Evolutionary conservation across 495 filamentous ascomycete genomes (phyloP).

Genomic region (Glonium stellatum): DNA sequence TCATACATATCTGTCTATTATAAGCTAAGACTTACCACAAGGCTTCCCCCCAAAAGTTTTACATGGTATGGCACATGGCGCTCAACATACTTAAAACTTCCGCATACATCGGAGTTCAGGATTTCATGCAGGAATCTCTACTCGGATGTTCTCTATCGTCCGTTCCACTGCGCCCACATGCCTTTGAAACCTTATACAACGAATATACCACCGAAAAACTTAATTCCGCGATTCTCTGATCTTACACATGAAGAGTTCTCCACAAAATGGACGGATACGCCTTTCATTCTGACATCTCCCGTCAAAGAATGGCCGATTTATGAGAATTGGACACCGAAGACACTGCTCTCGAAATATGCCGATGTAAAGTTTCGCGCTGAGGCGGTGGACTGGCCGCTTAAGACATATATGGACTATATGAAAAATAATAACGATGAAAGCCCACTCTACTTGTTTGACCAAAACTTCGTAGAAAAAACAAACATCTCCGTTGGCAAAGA

Average conservation of each 20-base stretch:
- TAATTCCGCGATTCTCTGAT: constrained; percentile 61
- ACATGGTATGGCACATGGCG: constrained; percentile 84
- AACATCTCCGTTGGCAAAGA: constrained; percentile 51
- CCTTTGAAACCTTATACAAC: constrained; percentile 55
- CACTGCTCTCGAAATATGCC: constrained; percentile 56
- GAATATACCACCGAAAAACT: constrained; percentile 65
- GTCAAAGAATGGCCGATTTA: constrained; percentile 79
- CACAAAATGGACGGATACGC: constrained; percentile 64
- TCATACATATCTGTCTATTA: no score
- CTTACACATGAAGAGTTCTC: constrained; percentile 70
- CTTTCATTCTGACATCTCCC: constrained; percentile 84
- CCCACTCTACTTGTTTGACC: constrained; percentile 89
- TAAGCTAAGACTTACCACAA: background rate
- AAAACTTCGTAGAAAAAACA: constrained; percentile 84
- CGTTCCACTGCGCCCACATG: constrained; percentile 82
- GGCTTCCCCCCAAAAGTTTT: constrained; percentile 42
- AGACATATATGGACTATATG: constrained; percentile 80
- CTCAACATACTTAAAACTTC: constrained; percentile 64
- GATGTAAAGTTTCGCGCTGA: constrained; percentile 75
- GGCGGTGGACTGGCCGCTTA: constrained; percentile 84
- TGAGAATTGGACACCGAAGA: constrained; percentile 62
- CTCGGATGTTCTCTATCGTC: constrained; percentile 84
- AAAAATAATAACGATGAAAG: constrained; percentile 74
- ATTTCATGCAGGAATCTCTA: constrained; percentile 74
- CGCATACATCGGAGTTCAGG: constrained; percentile 40